Evolutionary conservation across 768 basidiomycete genomes (phyloP), one percentile per base, ranked within the genome.

Genomic region (Leccinum rimulosum): DNA sequence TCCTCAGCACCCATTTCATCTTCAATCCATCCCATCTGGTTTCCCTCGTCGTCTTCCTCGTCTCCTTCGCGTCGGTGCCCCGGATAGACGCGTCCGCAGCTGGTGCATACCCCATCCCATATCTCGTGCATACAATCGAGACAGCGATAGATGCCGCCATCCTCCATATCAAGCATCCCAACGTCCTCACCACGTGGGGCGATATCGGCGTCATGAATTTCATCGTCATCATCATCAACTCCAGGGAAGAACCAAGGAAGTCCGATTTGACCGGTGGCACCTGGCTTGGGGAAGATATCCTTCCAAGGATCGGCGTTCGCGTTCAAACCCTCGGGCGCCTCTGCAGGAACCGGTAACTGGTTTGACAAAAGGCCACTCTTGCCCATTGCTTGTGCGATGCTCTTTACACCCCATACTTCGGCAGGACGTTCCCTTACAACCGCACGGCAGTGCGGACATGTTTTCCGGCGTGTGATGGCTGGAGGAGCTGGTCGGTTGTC

Each of bases 41-140:
- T 69, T 27, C 62, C 73, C 8, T 66, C 69, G 14, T 64, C 64
- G 6, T 66, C 74, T 6, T 67, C 67, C 12, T 65, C 71, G 51
- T 68, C 69, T 15, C 30, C 64, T 40, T 63, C 61, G 14, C 56
- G 67, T 52, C 65, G 47, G 54, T 88, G 87, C 1, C 83, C 87
- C 3, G 75, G 76, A 65, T 90, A 91, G 19, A 70, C 70, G 35
- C 88, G 79, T 30, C 80, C 76, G 63, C 91, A 93, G 11, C 67
- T 66, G 4, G 84, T 79, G 66, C 91, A 93, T 22, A 78, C 68
- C 1, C 87, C 88, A 60, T 78, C 84, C 82, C 80, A 84, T 60
- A 93, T 88, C 73, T 93, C 91, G 66, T 92, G 84, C 78, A 85
- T 80, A 62, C 90, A 93, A 47, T 86, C 85, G 15, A 84, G 66